Evolutionary conservation across 495 filamentous ascomycete genomes (phyloP), one percentile per base, ranked within the genome.

Genomic region (Saxispiralis lemnorum): DNA sequence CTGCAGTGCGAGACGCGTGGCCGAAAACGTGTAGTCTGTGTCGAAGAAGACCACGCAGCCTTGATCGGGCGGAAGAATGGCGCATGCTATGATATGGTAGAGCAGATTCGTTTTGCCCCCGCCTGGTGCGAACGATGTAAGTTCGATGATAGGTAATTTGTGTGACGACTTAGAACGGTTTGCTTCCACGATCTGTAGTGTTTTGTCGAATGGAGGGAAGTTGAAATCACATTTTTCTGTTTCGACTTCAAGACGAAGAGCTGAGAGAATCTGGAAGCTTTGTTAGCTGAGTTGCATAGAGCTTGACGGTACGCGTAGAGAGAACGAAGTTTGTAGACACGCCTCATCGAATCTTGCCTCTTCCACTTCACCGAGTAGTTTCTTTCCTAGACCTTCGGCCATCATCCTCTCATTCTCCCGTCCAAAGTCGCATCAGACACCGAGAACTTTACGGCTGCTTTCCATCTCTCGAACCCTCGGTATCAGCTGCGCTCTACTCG

Each of bases 31-130:
- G 33, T 67, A 66, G 35, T 83, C 76, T 0, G 76, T 65, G 51
- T 93, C 86, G 18, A 93, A 53, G 21, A 86, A 62, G 3, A 79
- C 67, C 2, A 87, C 68, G 1, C 81, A 67, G 14, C 72, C 69
- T 18, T 61, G 56, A 21, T 70, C 66, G n/a, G 60, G 33, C 1
- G 78, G 70, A 7, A 89, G 62, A 11, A 81, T 61, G 0, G 72
- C 68, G 2, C 67, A 59, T 9, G 76, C 62, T 4, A 78, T 60
- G 6, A 81, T 52, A 54, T 82, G 77, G 47, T 93, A 74, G 4
- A 93, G 61, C 0, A 83, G 60, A 34, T 83, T 68, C 18, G 79
- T 72, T 49, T 76, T 78, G 3, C 76, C 75, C n/a, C 66, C 63
- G 15, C 63, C 68, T 14, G 73, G 69, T 0, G 63, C 58, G 21